Percentiles rank a stretch among this genome's conserved stretches.
Evolutionary conservation across 2,329 filamentous ascomycete species (phyloP).

Genomic region (Arthroderma sp.): DNA sequence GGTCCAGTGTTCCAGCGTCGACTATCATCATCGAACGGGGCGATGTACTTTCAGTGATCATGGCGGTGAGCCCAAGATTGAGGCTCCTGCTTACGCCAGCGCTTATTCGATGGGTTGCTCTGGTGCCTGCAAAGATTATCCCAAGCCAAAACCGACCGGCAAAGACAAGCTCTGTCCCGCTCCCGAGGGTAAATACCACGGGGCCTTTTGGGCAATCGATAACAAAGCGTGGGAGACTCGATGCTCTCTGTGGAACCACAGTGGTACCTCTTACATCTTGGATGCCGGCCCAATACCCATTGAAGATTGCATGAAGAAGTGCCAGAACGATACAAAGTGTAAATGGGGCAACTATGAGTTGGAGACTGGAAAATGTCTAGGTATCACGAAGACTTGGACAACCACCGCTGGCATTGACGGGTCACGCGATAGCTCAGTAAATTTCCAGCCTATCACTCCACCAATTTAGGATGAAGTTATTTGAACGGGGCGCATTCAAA

Average conservation of each 20-base stretch:
- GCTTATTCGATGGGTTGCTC: neutral
- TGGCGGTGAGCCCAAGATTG: neutral
- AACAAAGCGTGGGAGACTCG: neutral
- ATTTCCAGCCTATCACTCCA: too few species aligned
- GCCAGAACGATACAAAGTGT: neutral
- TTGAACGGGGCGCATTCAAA: too few species aligned
- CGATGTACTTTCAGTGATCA: neutral
- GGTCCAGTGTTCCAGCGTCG: neutral
- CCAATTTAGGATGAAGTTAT: too few species aligned
- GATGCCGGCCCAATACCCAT: neutral
- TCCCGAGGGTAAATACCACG: neutral
- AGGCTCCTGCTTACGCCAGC: neutral
- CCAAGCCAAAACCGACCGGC: neutral
- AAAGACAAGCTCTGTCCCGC: neutral
- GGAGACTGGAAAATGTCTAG: neutral
- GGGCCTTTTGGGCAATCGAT: neutral
- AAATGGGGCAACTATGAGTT: neutral
- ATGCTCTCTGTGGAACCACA: neutral
- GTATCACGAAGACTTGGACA: neutral
- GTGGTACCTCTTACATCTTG: neutral
- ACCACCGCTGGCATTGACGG: too few species aligned
- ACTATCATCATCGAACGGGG: neutral
- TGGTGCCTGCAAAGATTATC: neutral
- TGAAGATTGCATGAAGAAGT: neutral
- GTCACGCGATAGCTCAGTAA: too few species aligned